Evolutionary conservation across 257 asterid genomes (phyloP).

Genomic region (Galeopsis tetrahit): DNA sequence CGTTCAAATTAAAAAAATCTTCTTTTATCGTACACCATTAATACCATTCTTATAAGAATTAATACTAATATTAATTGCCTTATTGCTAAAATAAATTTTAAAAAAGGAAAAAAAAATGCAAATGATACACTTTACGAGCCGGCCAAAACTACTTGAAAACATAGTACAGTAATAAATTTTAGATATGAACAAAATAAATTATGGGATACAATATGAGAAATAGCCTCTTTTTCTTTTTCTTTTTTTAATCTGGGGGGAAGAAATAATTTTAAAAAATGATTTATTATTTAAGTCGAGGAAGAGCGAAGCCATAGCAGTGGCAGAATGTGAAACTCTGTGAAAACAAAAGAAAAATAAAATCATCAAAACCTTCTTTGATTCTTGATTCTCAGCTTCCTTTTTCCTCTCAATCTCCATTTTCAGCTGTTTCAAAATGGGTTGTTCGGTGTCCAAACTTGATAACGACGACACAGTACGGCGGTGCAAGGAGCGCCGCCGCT

Average conservation of each 20-base stretch:
- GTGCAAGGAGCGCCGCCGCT: constrained; percentile 91
- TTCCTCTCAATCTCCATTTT: neutral
- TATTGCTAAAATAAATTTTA: too few relatives aligned
- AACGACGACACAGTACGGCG: constrained; percentile 88
- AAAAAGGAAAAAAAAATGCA: too few relatives aligned
- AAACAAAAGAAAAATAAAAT: neutral
- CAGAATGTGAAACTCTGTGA: constrained; percentile 26
- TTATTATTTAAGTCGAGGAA: constrained; percentile 25
- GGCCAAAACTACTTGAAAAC: too few relatives aligned
- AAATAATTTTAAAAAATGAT: neutral
- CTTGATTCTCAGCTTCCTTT: neutral
- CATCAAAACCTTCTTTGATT: neutral
- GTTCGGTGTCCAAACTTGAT: constrained; percentile 86
- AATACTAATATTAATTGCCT: too few relatives aligned
- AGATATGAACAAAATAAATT: too few relatives aligned
- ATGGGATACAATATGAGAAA: too few relatives aligned
- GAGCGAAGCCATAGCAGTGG: constrained; percentile 18
- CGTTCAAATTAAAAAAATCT: too few relatives aligned
- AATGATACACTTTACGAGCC: too few relatives aligned
- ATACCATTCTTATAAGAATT: too few relatives aligned
- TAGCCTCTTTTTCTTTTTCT: too few relatives aligned
- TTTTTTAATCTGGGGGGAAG: neutral
- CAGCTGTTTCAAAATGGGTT: constrained; percentile 60
- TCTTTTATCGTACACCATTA: too few relatives aligned
- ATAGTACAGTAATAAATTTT: too few relatives aligned